These are phyloP conservation scores for Pterocarpus santalinus DNA, from an alignment of 306 rosid genomes.

Conservation along the genomic window DNA sequence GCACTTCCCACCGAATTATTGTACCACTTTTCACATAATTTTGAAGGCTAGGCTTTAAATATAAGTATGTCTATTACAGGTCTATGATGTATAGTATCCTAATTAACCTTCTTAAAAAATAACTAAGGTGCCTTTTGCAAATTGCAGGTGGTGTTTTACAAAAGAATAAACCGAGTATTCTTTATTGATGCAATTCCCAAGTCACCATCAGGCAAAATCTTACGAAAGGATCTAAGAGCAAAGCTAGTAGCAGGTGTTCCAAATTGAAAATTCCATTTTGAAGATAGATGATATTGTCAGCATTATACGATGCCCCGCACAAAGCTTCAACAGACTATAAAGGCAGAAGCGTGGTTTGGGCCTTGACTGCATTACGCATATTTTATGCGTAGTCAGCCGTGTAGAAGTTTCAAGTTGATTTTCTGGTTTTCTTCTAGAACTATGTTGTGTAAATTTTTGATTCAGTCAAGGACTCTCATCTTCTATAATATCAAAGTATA, in stretches of 20 bases:
- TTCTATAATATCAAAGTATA: neutral
- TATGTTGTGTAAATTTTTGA: neutral
- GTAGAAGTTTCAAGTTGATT: slow-evolving; percentile 23
- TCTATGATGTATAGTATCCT: neutral
- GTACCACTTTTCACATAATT: neutral
- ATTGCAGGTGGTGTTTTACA: slow-evolving; percentile 79
- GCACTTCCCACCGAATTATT: neutral
- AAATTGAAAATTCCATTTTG: slow-evolving; percentile 17
- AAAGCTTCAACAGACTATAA: neutral
- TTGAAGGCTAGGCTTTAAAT: neutral
- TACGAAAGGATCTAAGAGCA: slow-evolving; percentile 77
- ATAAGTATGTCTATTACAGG: neutral
- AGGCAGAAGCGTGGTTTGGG: neutral
- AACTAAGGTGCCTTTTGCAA: neutral
- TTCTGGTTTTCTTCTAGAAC: slow-evolving; percentile 1
- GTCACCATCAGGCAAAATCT: slow-evolving; percentile 82
- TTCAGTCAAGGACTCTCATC: neutral
- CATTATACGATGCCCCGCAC: neutral
- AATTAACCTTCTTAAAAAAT: neutral
- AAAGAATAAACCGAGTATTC: slow-evolving; percentile 72
- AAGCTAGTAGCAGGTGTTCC: slow-evolving; percentile 61
- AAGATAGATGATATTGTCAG: neutral
- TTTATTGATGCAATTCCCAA: slow-evolving; percentile 81
- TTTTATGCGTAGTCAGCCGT: neutral
- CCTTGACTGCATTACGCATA: neutral